Conservation (phyloP, 2,329 filamentous ascomycete species). For the Venturia carpophila region DNA sequence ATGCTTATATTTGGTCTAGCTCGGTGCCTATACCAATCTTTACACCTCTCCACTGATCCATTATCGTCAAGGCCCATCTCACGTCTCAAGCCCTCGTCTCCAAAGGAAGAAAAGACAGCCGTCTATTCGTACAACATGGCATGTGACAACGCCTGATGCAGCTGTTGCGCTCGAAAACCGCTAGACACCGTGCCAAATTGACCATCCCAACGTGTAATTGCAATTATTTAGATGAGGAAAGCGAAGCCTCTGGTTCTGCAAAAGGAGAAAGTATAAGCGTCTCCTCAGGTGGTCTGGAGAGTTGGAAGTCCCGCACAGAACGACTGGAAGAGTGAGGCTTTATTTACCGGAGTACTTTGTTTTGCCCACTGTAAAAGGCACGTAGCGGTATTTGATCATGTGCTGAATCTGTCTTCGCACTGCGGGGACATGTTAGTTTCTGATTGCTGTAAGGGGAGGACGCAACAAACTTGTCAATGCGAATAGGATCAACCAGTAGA, state of each 20-base stretch:
- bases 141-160: neutral
- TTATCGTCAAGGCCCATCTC: neutral
- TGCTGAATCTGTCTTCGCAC: constrained; percentile 99
- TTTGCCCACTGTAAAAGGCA: constrained; percentile 89
- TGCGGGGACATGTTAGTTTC: constrained; percentile 30
- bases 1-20: neutral
- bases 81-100: neutral
- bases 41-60: neutral
- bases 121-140: neutral
- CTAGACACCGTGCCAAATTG: neutral
- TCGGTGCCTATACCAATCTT: neutral
- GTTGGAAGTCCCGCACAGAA: neutral
- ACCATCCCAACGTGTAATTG: neutral
- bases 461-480: constrained; percentile 75
- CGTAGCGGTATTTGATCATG: constrained; percentile 99
- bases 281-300: neutral
- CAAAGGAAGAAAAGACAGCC: constrained; percentile 3
- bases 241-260: constrained; percentile 11
- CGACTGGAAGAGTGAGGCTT: neutral
- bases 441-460: neutral
- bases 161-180: neutral
- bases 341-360: constrained; percentile 51
- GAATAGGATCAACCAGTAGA: constrained; percentile 98
- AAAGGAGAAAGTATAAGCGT: constrained; percentile 2
- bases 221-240: constrained; percentile 8